Conservation (phyloP, 2,329 filamentous ascomycete genomes). For the Penicillium freii region DNA sequence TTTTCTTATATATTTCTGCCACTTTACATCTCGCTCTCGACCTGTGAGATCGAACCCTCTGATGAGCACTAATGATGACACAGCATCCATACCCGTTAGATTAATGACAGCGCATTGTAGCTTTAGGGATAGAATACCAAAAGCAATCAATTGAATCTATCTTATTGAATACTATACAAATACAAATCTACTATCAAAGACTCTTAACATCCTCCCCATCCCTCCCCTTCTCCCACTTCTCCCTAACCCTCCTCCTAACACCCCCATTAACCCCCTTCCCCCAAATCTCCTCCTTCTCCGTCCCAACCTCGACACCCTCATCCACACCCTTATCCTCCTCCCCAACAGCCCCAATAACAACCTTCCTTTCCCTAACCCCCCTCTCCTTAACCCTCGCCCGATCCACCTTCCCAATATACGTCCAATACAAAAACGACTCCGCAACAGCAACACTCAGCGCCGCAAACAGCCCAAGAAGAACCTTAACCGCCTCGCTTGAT, state of each 20-base stretch:
- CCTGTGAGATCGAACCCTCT: slow-evolving; percentile 3
- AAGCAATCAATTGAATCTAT: slow-evolving; percentile 1
- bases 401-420: slow-evolving; percentile 47
- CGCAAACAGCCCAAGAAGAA: slow-evolving; percentile 42
- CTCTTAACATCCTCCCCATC: slow-evolving; percentile 7
- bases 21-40: slow-evolving; percentile 19
- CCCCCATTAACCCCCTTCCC: slow-evolving; percentile 25
- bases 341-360: slow-evolving; percentile 15
- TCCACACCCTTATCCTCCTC: not conserved
- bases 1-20: slow-evolving; percentile 35
- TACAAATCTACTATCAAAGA: not conserved
- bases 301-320: slow-evolving; percentile 2
- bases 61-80: slow-evolving; percentile 27
- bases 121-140: slow-evolving; percentile 22
- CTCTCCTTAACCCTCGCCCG: slow-evolving; percentile 40
- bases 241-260: slow-evolving; percentile 20
- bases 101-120: slow-evolving; percentile 25
- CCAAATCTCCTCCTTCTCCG: slow-evolving; percentile 25
- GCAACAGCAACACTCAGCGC: slow-evolving; percentile 47
- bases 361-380: slow-evolving; percentile 38
- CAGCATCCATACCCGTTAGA: slow-evolving; percentile 29
- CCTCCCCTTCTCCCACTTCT: slow-evolving; percentile 27
- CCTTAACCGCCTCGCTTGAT: slow-evolving; percentile 36
- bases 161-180: not conserved
- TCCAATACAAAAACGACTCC: slow-evolving; percentile 48